Evolutionary conservation across 2,329 filamentous ascomycete species (phyloP), one percentile per base, ranked within the genome.

Genomic region (Aspergillus hiratsukae): DNA sequence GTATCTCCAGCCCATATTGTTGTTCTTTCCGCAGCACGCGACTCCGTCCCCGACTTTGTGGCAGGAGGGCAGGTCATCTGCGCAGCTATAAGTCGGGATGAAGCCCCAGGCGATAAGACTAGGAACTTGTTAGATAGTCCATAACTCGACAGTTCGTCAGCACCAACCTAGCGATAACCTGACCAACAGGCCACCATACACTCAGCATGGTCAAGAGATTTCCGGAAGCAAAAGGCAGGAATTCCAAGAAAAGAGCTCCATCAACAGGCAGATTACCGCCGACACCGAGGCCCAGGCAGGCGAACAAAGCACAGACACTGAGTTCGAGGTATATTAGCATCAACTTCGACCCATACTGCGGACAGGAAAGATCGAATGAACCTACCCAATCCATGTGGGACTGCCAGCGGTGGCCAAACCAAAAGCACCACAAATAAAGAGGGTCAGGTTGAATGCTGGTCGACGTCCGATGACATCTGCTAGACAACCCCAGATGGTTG

Each of bases 111-210:
- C 89, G 49, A 90, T 78, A 69, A 71, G 56, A 68, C 68, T 67
- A 54, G 8, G 46, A 4, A 4, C 9, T 4, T 48, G 31, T 62
- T 14, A 46, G 23, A 35, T n/a, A n/a, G n/a, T n/a, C n/a, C 27
- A 23, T 43, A 11, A 9, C 17, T 1, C 46, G 9, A 17, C 11
- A 2, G 10, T 19, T 19, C 3, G 27, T 17, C 3, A 43, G 19
- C 21, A 65, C 69, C 28, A 40, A 72, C 71, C 70, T 74, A 51
- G 88, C 85, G 55, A 87, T 81, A 7, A 95, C 79, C 68, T 94
- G 89, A 5, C 90, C 91, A 19, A 95, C 75, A 0, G 90, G 89
- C 90, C 91, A 96, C 87, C 89, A 94, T 7, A 91, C 83, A 6
- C 88, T 91, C n/a, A 95, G 79, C 49, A 93, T 79, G 0, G 90